Evolutionary conservation across 1,284 basidiomycete genomes (phyloP).

Genomic region (Rhodofomes roseus): DNA sequence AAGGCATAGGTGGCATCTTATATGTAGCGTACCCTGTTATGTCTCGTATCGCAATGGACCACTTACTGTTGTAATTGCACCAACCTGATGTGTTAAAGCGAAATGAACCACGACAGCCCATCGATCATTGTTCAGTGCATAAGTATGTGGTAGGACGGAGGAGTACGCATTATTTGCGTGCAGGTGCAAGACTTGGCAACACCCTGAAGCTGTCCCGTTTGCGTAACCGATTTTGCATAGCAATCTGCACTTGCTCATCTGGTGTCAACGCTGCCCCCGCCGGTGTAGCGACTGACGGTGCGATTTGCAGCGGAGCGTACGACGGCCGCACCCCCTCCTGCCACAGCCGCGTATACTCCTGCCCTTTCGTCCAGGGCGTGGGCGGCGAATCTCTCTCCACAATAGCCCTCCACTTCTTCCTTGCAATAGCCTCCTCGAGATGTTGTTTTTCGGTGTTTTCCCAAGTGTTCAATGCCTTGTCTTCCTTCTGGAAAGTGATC

Average conservation of each 20-base stretch:
- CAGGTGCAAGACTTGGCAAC: background rate
- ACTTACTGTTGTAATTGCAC: background rate
- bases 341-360: constrained; percentile 69
- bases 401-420: constrained; percentile 74
- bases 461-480: constrained; percentile 55
- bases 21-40: background rate
- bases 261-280: background rate
- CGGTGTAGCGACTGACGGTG: constrained; percentile 15
- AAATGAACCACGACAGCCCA: background rate
- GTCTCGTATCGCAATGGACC: constrained; percentile 16
- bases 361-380: constrained; percentile 62
- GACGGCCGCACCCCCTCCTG: constrained; percentile 62
- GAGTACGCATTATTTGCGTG: background rate
- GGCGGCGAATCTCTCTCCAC: constrained; percentile 42
- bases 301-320: constrained; percentile 35
- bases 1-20: constrained; percentile 35
- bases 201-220: constrained; percentile 5
- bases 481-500: constrained; percentile 59
- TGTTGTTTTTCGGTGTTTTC: constrained; percentile 45
- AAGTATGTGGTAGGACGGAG: background rate
- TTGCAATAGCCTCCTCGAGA: constrained; percentile 59
- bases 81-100: too few relatives aligned
- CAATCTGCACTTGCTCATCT: background rate
- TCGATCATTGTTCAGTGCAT: background rate
- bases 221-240: background rate